Conservation (phyloP, 2,329 filamentous ascomycete species). For the Remersonia thermophila region DNA sequence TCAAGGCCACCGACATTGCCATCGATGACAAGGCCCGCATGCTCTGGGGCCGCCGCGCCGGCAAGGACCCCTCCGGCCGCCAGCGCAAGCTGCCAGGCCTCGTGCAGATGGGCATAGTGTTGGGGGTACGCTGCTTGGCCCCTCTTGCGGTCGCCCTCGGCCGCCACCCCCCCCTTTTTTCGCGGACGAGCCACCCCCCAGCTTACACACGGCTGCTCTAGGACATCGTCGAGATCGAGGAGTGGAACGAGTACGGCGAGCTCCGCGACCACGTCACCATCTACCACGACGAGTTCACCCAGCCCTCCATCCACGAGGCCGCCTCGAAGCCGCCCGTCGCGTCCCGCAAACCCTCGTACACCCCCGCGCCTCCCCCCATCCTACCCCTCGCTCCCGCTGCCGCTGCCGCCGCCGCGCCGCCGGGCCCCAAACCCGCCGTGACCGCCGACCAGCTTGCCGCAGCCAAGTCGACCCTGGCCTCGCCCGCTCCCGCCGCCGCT, state of each 20-base stretch:
- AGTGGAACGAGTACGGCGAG: slow-evolving; percentile 98
- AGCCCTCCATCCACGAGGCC: slow-evolving; percentile 41
- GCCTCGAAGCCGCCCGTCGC: slow-evolving; percentile 27
- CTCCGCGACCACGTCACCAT: slow-evolving; percentile 73
- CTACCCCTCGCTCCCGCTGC: slow-evolving; percentile 11
- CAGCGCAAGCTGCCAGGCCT: slow-evolving; percentile 72
- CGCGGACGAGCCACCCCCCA: no score
- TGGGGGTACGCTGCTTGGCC: slow-evolving; percentile 54
- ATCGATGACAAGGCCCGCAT: slow-evolving; percentile 80
- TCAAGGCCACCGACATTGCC: slow-evolving; percentile 82
- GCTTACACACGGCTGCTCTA: slow-evolving; percentile 28
- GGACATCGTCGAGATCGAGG: slow-evolving; percentile 90
- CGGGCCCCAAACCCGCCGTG: slow-evolving; percentile 15
- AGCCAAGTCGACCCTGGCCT: slow-evolving; percentile 14
- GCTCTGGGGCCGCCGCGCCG: slow-evolving; percentile 75
- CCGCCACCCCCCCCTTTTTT: no score
- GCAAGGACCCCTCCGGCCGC: slow-evolving; percentile 52
- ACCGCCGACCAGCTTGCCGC: slow-evolving; percentile 14
- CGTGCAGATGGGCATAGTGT: slow-evolving; percentile 72
- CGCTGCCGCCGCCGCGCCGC: slow-evolving; percentile 14
- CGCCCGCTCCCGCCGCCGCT: slow-evolving; percentile 8
- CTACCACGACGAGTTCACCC: slow-evolving; percentile 50
- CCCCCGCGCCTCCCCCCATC: slow-evolving; percentile 1
- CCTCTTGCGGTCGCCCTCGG: no score
- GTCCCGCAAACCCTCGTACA: no score